These are phyloP conservation scores for Carex myosuroides DNA, from an alignment of 176 grass and related monocot species.

Conservation along the genomic window DNA sequence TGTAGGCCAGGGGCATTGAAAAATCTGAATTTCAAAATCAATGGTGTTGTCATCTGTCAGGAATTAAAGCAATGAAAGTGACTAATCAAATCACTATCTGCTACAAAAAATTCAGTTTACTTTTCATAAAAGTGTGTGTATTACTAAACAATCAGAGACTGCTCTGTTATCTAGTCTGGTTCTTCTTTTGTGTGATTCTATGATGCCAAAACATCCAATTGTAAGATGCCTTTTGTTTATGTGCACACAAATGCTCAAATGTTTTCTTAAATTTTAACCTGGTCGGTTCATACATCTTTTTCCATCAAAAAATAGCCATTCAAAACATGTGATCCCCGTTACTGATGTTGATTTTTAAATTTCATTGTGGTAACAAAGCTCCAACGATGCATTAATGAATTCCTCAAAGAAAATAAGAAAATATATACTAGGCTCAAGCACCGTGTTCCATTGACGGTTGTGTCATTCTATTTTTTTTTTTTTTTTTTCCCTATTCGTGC, in stretches of 20 bases:
- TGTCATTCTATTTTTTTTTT: too few species aligned
- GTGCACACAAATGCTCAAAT: background rate
- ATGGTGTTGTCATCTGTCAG: conserved; percentile 1
- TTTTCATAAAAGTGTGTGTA: background rate
- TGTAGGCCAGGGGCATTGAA: conserved; percentile 28
- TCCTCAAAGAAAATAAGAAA: background rate
- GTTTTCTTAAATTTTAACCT: background rate
- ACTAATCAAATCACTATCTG: conserved; percentile 18
- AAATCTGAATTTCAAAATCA: conserved; percentile 3
- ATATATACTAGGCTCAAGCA: background rate
- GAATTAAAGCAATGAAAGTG: conserved; percentile 21
- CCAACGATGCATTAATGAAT: background rate
- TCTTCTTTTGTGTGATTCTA: conserved; percentile 26
- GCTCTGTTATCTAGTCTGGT: background rate
- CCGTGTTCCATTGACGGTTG: background rate
- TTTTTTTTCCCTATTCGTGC: too few species aligned
- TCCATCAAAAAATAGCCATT: background rate
- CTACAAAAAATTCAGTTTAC: background rate
- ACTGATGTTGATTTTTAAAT: conserved; percentile 16
- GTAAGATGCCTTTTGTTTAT: background rate
- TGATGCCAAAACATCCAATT: conserved; percentile 19
- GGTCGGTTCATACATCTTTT: background rate
- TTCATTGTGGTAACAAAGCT: conserved; percentile 2
- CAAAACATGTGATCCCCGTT: background rate
- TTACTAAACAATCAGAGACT: background rate